Conservation (phyloP, 2,329 filamentous ascomycete species). For the Davidsoniella australis region DNA sequence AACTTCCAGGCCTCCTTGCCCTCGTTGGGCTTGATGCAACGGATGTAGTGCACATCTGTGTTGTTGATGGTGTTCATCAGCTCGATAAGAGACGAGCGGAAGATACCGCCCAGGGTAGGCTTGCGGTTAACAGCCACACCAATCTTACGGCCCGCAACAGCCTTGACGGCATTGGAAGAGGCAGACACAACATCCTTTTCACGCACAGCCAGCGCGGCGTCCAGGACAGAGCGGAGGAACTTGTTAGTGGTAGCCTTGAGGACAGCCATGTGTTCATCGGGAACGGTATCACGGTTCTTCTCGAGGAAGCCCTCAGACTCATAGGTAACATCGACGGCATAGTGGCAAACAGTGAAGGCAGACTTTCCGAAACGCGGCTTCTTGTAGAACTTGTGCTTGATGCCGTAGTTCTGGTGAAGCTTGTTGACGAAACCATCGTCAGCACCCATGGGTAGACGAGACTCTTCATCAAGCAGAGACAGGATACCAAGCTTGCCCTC, state of each 20-base stretch:
- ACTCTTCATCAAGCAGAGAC: slow-evolving; percentile 88
- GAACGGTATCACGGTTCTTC: slow-evolving; percentile 97
- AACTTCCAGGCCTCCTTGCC: slow-evolving; percentile 95
- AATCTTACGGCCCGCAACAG: slow-evolving; percentile 67
- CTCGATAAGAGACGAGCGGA: slow-evolving; percentile 95
- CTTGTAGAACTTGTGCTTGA: slow-evolving; percentile 96
- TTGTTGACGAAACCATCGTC: slow-evolving; percentile 96
- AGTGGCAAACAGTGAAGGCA: slow-evolving; percentile 94
- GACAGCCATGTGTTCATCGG: slow-evolving; percentile 93
- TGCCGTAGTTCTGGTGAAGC: slow-evolving; percentile 79
- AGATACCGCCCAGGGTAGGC: slow-evolving; percentile 92
- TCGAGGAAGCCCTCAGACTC: slow-evolving; percentile 98
- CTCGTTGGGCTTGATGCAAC: slow-evolving; percentile 98
- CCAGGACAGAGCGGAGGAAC: slow-evolving; percentile 72
- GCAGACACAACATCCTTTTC: slow-evolving; percentile 66
- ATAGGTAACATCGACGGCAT: slow-evolving; percentile 94
- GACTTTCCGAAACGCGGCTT: slow-evolving; percentile 97
- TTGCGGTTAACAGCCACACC: slow-evolving; percentile 89
- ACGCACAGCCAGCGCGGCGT: slow-evolving; percentile 68
- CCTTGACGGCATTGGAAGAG: slow-evolving; percentile 56
- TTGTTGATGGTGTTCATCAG: slow-evolving; percentile 96
- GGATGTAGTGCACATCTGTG: slow-evolving; percentile 96
- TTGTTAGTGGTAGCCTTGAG: slow-evolving; percentile 67
- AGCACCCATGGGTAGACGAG: slow-evolving; percentile 86
- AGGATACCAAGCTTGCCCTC: slow-evolving; percentile 92